Conservation (phyloP, 805 yeast species). For the Candida sphagnicola region DNA sequence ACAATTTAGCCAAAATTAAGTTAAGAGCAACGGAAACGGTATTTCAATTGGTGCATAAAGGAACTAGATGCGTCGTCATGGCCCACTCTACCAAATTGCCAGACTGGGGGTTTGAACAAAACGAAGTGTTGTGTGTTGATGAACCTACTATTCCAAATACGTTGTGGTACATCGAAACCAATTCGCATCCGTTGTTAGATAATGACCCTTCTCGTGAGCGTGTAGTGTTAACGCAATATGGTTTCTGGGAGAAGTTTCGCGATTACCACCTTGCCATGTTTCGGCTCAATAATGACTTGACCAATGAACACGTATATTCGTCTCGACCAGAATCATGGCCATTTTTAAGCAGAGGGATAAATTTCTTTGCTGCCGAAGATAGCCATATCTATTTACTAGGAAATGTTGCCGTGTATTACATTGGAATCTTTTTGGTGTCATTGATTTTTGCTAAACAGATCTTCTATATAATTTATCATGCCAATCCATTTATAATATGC, state of each 20-base stretch:
- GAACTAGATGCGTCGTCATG: constrained; percentile 65
- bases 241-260: constrained; percentile 47
- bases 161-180: constrained; percentile 70
- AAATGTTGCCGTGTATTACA: constrained; percentile 55
- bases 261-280: constrained; percentile 60
- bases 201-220: constrained; percentile 15
- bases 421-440: constrained; percentile 33
- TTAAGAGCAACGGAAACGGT: constrained; percentile 59
- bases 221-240: constrained; percentile 17
- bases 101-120: constrained; percentile 79
- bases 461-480: constrained; percentile 15
- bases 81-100: constrained; percentile 76
- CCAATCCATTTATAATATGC: constrained; percentile 28
- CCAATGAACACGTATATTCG: constrained; percentile 46
- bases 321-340: constrained; percentile 68
- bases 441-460: constrained; percentile 17
- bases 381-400: constrained; percentile 57
- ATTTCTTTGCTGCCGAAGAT: constrained; percentile 44
- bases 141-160: constrained; percentile 66
- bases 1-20: constrained; percentile 30
- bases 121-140: constrained; percentile 84
- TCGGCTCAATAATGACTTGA: constrained; percentile 42
- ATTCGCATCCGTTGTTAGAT: constrained; percentile 47
- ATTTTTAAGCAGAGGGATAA: constrained; percentile 52
- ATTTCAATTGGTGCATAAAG: constrained; percentile 64